A percentile compares a stretch with the other conserved stretches of the same genome.
Conservation (phyloP, 805 yeast species). For the Ogataea siamensis region DNA sequence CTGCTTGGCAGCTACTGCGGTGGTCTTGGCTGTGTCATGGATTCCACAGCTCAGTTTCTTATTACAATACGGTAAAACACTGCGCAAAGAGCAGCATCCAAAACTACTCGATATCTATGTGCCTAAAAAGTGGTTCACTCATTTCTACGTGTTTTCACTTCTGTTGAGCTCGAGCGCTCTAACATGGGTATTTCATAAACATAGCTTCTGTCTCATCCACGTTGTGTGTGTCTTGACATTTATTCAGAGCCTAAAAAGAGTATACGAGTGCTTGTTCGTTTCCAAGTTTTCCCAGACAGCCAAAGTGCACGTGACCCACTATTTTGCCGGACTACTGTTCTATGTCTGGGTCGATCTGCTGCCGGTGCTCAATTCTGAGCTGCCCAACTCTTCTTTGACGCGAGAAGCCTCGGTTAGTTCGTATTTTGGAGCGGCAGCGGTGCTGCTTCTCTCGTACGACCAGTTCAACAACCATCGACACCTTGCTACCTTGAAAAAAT, state of each 20-base stretch:
- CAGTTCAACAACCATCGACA: slow-evolving; percentile 52
- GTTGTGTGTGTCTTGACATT: slow-evolving; percentile 24
- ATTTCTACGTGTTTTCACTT: slow-evolving; percentile 50
- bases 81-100: slow-evolving; percentile 8
- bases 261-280: slow-evolving; percentile 51
- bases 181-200: not conserved
- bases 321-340: slow-evolving; percentile 60
- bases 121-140: slow-evolving; percentile 62
- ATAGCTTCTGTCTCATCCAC: slow-evolving; percentile 6
- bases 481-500: slow-evolving; percentile 50
- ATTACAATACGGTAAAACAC: slow-evolving; percentile 47
- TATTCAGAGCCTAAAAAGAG: slow-evolving; percentile 56
- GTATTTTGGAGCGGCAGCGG: slow-evolving; percentile 18
- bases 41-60: slow-evolving; percentile 34
- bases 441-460: slow-evolving; percentile 38
- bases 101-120: slow-evolving; percentile 37
- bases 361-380: slow-evolving; percentile 24
- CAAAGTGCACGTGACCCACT: slow-evolving; percentile 64
- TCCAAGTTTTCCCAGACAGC: slow-evolving; percentile 46
- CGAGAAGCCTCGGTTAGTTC: not conserved
- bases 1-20: slow-evolving; percentile 12
- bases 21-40: slow-evolving; percentile 35
- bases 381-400: not conserved
- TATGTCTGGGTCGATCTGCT: slow-evolving; percentile 48
- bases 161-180: slow-evolving; percentile 23